Percentiles rank a stretch among this genome's conserved stretches.
These are phyloP conservation scores for Aspergillus ostianus DNA, from an alignment of 495 filamentous ascomycete genomes.

Conservation along the genomic window DNA sequence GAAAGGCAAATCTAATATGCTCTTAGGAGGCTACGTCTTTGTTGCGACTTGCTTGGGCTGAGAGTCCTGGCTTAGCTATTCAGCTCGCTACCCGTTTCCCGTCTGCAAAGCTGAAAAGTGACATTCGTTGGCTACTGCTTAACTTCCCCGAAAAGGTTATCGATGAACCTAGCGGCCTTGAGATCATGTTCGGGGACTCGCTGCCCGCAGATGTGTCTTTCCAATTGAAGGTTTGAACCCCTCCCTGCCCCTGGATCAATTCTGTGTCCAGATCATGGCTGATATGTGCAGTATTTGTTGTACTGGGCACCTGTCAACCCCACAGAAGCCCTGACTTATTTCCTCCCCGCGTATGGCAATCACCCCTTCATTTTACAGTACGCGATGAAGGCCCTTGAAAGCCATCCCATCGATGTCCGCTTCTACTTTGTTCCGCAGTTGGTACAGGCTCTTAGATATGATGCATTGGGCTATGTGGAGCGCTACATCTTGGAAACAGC, in stretches of 20 bases:
- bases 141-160: constrained; percentile 80
- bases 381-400: constrained; percentile 92
- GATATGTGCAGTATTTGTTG: constrained; percentile 66
- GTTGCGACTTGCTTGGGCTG: constrained; percentile 79
- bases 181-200: constrained; percentile 72
- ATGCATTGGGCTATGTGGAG: constrained; percentile 91
- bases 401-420: constrained; percentile 89
- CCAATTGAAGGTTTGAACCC: constrained; percentile 70
- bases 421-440: constrained; percentile 99
- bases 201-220: constrained; percentile 76
- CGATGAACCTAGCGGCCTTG: constrained; percentile 72
- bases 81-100: constrained; percentile 78
- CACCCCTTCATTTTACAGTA: constrained; percentile 95
- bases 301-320: constrained; percentile 96
- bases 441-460: constrained; percentile 93
- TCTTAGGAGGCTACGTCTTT: constrained; percentile 47
- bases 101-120: constrained; percentile 65
- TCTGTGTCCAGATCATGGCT: constrained; percentile 31
- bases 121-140: constrained; percentile 75
- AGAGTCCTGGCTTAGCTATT: constrained; percentile 77
- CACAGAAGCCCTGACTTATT: constrained; percentile 87
- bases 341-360: constrained; percentile 89
- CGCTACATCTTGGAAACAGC: constrained; percentile 95
- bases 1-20: constrained; percentile 13
- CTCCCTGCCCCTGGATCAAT: background rate